Percentiles rank a stretch among this genome's conserved stretches.
Evolutionary conservation across 495 filamentous ascomycete genomes (phyloP).

Genomic region (Penicillium salamii): DNA sequence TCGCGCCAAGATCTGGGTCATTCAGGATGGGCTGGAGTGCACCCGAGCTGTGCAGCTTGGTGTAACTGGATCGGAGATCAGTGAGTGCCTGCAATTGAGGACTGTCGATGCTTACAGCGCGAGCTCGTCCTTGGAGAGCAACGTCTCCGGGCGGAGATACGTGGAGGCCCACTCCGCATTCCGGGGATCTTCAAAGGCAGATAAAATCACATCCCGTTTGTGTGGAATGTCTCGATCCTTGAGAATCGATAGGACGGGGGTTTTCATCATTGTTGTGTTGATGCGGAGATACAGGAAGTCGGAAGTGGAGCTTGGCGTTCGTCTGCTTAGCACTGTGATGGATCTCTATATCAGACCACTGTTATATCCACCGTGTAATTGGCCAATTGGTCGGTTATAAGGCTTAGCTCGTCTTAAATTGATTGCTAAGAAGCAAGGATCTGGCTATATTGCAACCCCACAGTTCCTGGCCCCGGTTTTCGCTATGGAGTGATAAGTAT

Average conservation of each 20-base stretch:
- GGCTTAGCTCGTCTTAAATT: too few relatives aligned
- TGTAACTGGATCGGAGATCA: constrained; percentile 25
- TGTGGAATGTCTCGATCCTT: constrained; percentile 30
- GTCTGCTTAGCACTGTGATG: background rate
- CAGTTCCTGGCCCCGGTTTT: too few relatives aligned
- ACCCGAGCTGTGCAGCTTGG: constrained; percentile 31
- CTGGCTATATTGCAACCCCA: too few relatives aligned
- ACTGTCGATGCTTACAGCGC: constrained; percentile 25
- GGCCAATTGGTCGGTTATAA: too few relatives aligned
- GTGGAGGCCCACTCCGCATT: constrained; percentile 35
- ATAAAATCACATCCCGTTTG: constrained; percentile 27
- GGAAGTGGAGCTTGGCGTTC: background rate
- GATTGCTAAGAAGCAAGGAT: too few relatives aligned
- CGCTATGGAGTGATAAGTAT: too few relatives aligned
- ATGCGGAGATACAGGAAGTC: background rate
- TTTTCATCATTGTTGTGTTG: constrained; percentile 3
- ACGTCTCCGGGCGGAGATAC: constrained; percentile 30
- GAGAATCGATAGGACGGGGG: constrained; percentile 8
- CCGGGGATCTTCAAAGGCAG: constrained; percentile 25
- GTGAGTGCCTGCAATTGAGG: background rate
- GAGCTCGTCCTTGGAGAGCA: constrained; percentile 43
- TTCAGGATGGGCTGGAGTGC: constrained; percentile 27
- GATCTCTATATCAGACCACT: background rate
- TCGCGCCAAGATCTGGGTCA: constrained; percentile 24
- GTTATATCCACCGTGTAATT: too few relatives aligned